Conservation (phyloP, 1,284 basidiomycete genomes). For the Cryptococcus sp. region DNA sequence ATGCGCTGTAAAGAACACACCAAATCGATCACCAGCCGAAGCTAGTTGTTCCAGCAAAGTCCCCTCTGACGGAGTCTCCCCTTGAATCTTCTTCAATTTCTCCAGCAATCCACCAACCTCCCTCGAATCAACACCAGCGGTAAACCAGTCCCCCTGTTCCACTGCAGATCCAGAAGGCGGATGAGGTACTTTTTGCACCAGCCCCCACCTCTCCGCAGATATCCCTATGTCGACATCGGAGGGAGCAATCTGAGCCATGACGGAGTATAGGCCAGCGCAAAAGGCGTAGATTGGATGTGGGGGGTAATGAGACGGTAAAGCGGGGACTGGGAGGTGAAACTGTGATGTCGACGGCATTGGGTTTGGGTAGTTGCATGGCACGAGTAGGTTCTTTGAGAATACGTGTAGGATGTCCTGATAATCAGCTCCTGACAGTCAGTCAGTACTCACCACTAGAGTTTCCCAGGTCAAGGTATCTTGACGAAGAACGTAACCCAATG, state of each 20-base stretch:
- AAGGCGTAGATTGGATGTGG: constrained; percentile 40
- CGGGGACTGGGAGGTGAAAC: constrained; percentile 34
- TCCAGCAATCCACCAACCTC: constrained; percentile 16
- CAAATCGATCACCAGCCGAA: constrained; percentile 26
- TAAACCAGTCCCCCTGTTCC: constrained; percentile 39
- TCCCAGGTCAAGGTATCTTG: constrained; percentile 38
- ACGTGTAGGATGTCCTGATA: constrained; percentile 35
- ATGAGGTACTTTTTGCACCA: constrained; percentile 36
- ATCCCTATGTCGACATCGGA: background rate
- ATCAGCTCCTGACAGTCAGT: constrained; percentile 1
- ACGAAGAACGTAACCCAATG: constrained; percentile 32
- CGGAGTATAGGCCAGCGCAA: constrained; percentile 29
- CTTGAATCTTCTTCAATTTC: constrained; percentile 3
- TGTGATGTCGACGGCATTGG: constrained; percentile 35
- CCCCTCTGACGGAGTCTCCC: background rate
- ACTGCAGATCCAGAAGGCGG: constrained; percentile 2
- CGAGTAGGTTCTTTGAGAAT: constrained; percentile 37
- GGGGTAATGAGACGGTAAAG: constrained; percentile 35
- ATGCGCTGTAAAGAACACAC: constrained; percentile 18
- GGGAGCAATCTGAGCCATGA: constrained; percentile 33
- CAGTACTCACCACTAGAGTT: constrained; percentile 26
- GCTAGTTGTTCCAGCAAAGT: constrained; percentile 14
- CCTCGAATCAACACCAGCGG: constrained; percentile 26
- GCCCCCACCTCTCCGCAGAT: constrained; percentile 31
- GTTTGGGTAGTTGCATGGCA: constrained; percentile 40